Evolutionary conservation across 352 stramenopile species (phyloP).

Genomic region (Thraustochytrium sp.): DNA sequence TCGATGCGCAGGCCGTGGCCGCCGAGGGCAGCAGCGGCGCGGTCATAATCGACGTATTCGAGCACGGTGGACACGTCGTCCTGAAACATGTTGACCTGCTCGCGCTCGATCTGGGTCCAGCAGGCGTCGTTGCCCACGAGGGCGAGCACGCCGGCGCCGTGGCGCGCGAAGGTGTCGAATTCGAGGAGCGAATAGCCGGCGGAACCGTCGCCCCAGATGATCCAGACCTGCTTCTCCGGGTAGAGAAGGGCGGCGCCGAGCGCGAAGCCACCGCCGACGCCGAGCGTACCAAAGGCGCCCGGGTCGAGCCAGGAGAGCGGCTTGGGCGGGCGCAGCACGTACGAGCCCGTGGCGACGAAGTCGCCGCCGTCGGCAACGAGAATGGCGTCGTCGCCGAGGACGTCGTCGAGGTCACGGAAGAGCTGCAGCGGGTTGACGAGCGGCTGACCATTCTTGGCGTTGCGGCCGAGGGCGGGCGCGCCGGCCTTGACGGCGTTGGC

Average conservation of each 20-base stretch:
- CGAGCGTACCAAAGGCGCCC: conserved; percentile 49
- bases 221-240: conserved; percentile 47
- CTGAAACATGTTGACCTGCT: conserved; percentile 48
- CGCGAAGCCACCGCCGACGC: conserved; percentile 48
- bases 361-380: conserved; percentile 48
- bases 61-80: conserved; percentile 45
- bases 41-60: conserved; percentile 47
- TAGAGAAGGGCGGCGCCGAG: conserved; percentile 46
- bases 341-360: conserved; percentile 48
- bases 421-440: conserved; percentile 43
- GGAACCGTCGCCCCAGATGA: conserved; percentile 47
- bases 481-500: conserved; percentile 26
- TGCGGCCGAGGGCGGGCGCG: conserved; percentile 36
- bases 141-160: conserved; percentile 44
- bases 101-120: conserved; percentile 50
- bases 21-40: conserved; percentile 31
- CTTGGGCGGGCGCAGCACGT: conserved; percentile 41
- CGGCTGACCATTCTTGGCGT: conserved; percentile 8
- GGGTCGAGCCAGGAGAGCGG: conserved; percentile 48
- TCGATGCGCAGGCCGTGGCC: conserved; percentile 29
- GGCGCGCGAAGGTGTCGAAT: conserved; percentile 49
- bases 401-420: conserved; percentile 39
- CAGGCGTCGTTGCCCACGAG: conserved; percentile 49
- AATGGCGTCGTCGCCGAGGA: conserved; percentile 48
- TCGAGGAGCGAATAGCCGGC: conserved; percentile 45